Evolutionary conservation across 768 basidiomycete genomes (phyloP), one percentile per base, ranked within the genome.

Genomic region (Trametes maxima): DNA sequence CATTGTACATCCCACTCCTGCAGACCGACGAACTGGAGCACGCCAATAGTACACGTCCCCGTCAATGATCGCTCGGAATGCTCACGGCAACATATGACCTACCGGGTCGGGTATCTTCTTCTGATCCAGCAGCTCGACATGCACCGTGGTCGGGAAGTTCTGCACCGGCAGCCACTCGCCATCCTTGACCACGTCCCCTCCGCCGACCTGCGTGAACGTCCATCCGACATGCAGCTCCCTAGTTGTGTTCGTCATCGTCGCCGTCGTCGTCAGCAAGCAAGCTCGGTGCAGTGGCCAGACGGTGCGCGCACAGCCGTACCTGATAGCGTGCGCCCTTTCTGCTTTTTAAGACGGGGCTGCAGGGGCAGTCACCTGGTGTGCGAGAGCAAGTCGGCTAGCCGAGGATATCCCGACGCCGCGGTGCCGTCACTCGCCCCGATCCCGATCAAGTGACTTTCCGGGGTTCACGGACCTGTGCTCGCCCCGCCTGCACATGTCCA

Each of bases 1-100:
- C 94, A 95, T 77, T 96, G 95, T 14, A 94, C 88, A 67, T 94
- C 89, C 87, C 89, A 93, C 72, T 96, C 95, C 62, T 89, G 81
- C 60, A 94, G 76, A 12, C 88, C 91, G 45, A 90, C 66, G 64
- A 89, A 89, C 90, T 92, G 21, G 1, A 16, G 65, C 37, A 24
- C 43, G 25, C 52, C 68, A 44, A 70, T 62, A 52, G 17, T 44
- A 40, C 25, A 11, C 19, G 11, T 10, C 7, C n/a, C n/a, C 24
- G 11, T 6, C 16, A 16, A 24, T 8, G 8, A 16, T 10, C n/a
- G 10, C 44, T 10, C 44, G 17, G n/a, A 5, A n/a, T 5, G 17
- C 4, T n/a, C 16, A 10, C 3, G 10, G 44, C n/a, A 11, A n/a
- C 44, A 1, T 40, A 19, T 37, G 6, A 76, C 86, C 62, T 68